A percentile compares a stretch with the other conserved stretches of the same genome.
These are phyloP conservation scores for Pyrrhoderma lamaoense DNA, from an alignment of 1,284 basidiomycete genomes.

Conservation along the genomic window DNA sequence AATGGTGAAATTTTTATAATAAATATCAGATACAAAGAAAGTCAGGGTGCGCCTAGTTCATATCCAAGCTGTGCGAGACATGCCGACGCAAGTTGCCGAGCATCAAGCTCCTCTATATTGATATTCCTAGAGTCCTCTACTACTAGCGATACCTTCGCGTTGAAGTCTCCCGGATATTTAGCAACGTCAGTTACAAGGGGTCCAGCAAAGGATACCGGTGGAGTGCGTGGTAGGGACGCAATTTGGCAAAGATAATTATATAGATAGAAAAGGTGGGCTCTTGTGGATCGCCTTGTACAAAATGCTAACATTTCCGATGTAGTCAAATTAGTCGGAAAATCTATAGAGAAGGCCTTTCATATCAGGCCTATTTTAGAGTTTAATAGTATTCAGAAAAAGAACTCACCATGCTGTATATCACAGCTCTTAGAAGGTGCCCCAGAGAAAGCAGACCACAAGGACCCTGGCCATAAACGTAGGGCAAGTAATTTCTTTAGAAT, in stretches of 20 bases:
- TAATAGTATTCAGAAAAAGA: not conserved
- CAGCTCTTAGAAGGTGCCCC: slow-evolving; percentile 51
- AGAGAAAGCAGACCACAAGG: slow-evolving; percentile 68
- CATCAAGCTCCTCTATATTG: slow-evolving; percentile 48
- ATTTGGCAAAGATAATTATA: slow-evolving; percentile 76
- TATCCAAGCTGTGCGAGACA: slow-evolving; percentile 68
- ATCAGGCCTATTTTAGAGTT: not conserved
- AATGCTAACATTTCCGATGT: slow-evolving; percentile 36
- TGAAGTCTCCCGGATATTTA: not conserved
- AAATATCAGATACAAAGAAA: not conserved
- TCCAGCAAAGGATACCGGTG: slow-evolving; percentile 60
- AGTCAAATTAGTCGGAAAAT: slow-evolving; percentile 46
- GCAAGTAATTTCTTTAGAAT: slow-evolving; percentile 71
- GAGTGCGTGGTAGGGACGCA: slow-evolving; percentile 55
- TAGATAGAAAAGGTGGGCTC: slow-evolving; percentile 81
- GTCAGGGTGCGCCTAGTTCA: slow-evolving; percentile 38
- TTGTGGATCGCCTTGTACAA: slow-evolving; percentile 54
- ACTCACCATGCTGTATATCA: slow-evolving; percentile 43
- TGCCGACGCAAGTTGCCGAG: slow-evolving; percentile 56
- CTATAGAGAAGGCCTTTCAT: slow-evolving; percentile 20
- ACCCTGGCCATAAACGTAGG: slow-evolving; percentile 64
- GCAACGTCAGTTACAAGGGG: slow-evolving; percentile 19
- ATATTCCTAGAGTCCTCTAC: slow-evolving; percentile 18
- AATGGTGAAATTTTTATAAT: not conserved
- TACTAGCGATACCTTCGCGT: slow-evolving; percentile 2